Base-by-base conservation (phyloP, 2,329 filamentous ascomycete species). In the Fusarium lateritium region DNA sequence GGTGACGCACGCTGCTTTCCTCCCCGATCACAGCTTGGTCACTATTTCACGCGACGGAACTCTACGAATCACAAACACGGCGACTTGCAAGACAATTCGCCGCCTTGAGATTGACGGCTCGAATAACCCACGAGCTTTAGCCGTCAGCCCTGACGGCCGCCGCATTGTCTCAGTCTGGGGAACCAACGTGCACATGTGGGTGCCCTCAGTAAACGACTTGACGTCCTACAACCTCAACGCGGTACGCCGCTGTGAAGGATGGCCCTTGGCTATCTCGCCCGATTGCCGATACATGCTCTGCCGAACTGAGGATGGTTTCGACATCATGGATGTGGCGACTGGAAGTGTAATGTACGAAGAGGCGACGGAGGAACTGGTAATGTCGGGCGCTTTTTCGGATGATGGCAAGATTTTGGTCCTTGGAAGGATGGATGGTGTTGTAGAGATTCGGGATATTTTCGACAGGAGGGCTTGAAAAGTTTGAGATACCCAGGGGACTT, bases 281-380 rank as follows among this genome's bases (percentile, higher is more conserved):
- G 79, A 83, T 62, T 77, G 77, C 24, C 65, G 76, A 43, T 81
- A 77, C 63, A 73, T 83, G 71, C 75, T 72, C 19, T 80, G 79
- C 64, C 75, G 81, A 60, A 83, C 78, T 1, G 81, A 83, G 53
- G 76, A 78, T 5, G 81, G 81, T 8, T 79, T 83, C 53, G 81
- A 83, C 22, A 67, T 83, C 19, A 79, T 80, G 71, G 79, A 83
- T 14, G 68, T 80, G 26, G 64, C 62, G 11, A 77, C 79, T 2
- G 81, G 81, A 0, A 58, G 56, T 4, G 67, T 81, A 1, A 60
- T 79, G 0, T 77, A 76, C 17, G 77, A 77, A 24, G 67, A 67
- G 38, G 22, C 43, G 0, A 72, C 61, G 31, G 71, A 68, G 3
- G 71, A 65, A 1, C 45, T 80, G 42, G 73, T 81, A 9, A 82